These are phyloP conservation scores for Dactylis glomerata DNA, from an alignment of 176 grass and related monocot species.

Conservation along the genomic window DNA sequence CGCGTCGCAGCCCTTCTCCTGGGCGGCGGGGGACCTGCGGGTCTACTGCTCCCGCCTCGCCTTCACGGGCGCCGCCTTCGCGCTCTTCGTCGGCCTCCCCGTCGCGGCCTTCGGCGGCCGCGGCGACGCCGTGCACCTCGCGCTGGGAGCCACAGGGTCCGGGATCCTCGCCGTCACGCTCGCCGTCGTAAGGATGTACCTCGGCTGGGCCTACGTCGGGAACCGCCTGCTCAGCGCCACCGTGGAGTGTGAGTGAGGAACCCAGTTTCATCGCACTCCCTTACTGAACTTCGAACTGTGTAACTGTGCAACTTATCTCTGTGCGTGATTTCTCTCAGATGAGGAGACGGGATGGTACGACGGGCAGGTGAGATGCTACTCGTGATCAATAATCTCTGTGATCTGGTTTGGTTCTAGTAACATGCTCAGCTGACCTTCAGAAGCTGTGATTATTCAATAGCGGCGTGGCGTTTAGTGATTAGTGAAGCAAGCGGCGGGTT, in stretches of 20 bases:
- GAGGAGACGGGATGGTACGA: conserved; percentile 99
- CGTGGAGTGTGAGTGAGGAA: conserved; percentile 74
- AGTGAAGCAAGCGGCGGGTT: not conserved
- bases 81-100: conserved; percentile 76
- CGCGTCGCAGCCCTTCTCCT: conserved; percentile 73
- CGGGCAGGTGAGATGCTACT: conserved; percentile 66
- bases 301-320: not conserved
- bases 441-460: not conserved
- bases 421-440: not conserved
- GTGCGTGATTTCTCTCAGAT: conserved; percentile 43
- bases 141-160: conserved; percentile 59
- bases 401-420: not conserved
- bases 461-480: not conserved
- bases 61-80: conserved; percentile 52
- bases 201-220: conserved; percentile 95
- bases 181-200: conserved; percentile 86
- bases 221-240: conserved; percentile 92
- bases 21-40: conserved; percentile 58
- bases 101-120: conserved; percentile 70
- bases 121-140: conserved; percentile 52
- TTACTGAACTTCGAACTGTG: too few relatives aligned
- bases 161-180: conserved; percentile 83
- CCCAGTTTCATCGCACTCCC: not conserved
- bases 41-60: conserved; percentile 72
- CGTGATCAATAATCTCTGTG: not conserved